Evolutionary conservation across 2,329 filamentous ascomycete species (phyloP).

Genomic region (Colletotrichum falcatum): DNA sequence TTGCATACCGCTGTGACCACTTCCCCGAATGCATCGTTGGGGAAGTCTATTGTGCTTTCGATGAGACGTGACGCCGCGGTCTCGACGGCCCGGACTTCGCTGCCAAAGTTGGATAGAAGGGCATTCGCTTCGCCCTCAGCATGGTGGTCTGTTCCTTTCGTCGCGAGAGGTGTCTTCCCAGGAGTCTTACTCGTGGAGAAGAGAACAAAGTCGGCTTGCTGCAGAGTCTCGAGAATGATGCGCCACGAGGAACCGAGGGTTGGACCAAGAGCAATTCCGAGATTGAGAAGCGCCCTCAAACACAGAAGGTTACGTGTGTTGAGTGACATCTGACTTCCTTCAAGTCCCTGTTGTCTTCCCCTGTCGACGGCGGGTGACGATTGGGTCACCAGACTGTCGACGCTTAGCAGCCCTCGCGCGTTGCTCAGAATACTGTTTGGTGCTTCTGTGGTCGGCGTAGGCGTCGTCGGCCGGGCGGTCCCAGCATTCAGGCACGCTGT

Average conservation of each 20-base stretch:
- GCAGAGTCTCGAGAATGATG: constrained; percentile 90
- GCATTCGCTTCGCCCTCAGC: constrained; percentile 63
- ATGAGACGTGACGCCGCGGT: constrained; percentile 87
- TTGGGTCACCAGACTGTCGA: constrained; percentile 76
- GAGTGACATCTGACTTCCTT: constrained; percentile 67
- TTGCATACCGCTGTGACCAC: constrained; percentile 81
- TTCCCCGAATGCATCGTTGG: constrained; percentile 82
- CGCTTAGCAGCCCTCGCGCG: constrained; percentile 77
- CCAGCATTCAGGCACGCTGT: constrained; percentile 69
- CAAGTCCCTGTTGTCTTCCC: constrained; percentile 69
- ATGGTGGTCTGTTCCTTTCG: constrained; percentile 59
- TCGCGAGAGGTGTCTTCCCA: constrained; percentile 62
- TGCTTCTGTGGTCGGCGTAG: constrained; percentile 51
- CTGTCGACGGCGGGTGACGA: constrained; percentile 68
- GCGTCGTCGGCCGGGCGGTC: constrained; percentile 55
- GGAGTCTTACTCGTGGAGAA: constrained; percentile 70
- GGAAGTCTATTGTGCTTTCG: constrained; percentile 93
- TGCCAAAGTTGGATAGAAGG: constrained; percentile 75
- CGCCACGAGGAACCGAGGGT: constrained; percentile 88
- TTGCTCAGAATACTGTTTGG: constrained; percentile 73
- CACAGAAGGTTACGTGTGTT: constrained; percentile 93
- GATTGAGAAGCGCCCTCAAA: constrained; percentile 88
- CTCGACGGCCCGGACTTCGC: constrained; percentile 89
- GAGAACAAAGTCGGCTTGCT: constrained; percentile 91
- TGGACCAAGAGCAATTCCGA: constrained; percentile 93